Evolutionary conservation across 225 moss, liverwort and hornwort genomes (phyloP), one percentile per base, ranked within the genome.

Genomic region (Polytrichum commune): DNA sequence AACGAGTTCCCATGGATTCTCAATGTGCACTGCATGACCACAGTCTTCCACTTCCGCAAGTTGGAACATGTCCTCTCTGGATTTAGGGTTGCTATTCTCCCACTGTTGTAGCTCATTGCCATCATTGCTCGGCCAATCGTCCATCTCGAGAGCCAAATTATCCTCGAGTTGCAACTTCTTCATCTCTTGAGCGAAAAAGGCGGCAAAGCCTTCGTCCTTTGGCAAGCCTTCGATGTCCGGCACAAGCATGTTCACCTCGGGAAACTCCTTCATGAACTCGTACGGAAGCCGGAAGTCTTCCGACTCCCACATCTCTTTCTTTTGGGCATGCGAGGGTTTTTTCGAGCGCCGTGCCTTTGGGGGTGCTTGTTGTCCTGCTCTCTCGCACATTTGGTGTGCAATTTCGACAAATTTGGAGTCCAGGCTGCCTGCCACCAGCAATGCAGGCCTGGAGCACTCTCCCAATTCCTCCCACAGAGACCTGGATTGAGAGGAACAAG

Each of bases 11-110:
- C 90, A 70, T 4, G 96, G 89, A 53, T 83, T 92, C 72, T 96
- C 96, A 24, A 92, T 63, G 29, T 90, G 89, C 35, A 93, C 86
- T 23, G 91, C 90, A 72, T 96, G 96, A 5, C 96, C 96, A 29
- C 83, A 84, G 20, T 73, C 83, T 74, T 86, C 86, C 1, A 96
- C 70, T 46, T 87, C 83, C 1, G 65, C 80, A 25, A 76, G 60
- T n/a, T 75, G 75, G 1, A 82, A 79, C 18, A 62, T 9, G 1
- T 66, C 63, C 13, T 8, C 53, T 1, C 18, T 30, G 16, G 29
- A 27, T 10, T 46, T 62, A 22, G 18, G 16, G 7, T 74, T 77
- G 19, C 46, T 33, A 7, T 20, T 28, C 38, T 67, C 72, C 27
- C 73, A 53, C 1, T 57, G 23, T 5, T 23, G 29, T 4, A 22